Base-by-base conservation (phyloP, 2,329 filamentous ascomycete genomes). In the Verticillium dahliae region DNA sequence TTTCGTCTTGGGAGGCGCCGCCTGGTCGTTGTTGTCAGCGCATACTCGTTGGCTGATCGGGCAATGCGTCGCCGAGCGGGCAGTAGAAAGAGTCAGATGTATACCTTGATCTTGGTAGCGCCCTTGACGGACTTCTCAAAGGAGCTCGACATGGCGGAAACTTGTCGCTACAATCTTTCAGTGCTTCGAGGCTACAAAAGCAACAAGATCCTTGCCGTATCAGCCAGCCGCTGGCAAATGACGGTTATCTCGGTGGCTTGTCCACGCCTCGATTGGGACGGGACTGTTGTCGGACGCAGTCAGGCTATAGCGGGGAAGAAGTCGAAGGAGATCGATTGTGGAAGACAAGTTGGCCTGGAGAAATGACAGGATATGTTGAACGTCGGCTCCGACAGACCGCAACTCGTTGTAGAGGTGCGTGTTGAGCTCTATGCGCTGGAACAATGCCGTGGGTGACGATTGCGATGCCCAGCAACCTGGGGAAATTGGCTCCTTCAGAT, bases 61-160 rank as follows among this genome's bases (percentile, higher is more conserved):
- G n/a, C 4, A 18, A 27, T 27, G 45, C 39, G n/a, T 22, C 13
- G 2, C 45, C 22, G 18, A 22, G 11, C 18, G 18, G 45, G 18
- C 18, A 4, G 1, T 9, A 18, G 9, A 7, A 22, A 22, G 18
- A 27, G 45, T 7, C 10, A 31, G 45, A 52, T 52, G 22, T 7
- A 7, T 34, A 93, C 92, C 87, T 97, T 98, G 74, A 96, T 91
- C 83, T 98, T 98, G 71, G 94, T 98, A 70, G 91, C 94, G 79
- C 94, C 95, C 83, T 98, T 98, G 73, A 99, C 95, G 69, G 93
- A 96, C 84, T 98, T 99, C 83, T 99, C 95, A 75, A 98, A 98
- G 62, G 91, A 94, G 80, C 88, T 90, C 68, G 90, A 86, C 90
- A 93, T 93, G 68, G 1, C 18, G 6, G 45, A 10, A 15, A 13